phyloP scores from a whole-genome alignment of 139 green algal genomes.

The Coccomyxa sp. region DNA sequence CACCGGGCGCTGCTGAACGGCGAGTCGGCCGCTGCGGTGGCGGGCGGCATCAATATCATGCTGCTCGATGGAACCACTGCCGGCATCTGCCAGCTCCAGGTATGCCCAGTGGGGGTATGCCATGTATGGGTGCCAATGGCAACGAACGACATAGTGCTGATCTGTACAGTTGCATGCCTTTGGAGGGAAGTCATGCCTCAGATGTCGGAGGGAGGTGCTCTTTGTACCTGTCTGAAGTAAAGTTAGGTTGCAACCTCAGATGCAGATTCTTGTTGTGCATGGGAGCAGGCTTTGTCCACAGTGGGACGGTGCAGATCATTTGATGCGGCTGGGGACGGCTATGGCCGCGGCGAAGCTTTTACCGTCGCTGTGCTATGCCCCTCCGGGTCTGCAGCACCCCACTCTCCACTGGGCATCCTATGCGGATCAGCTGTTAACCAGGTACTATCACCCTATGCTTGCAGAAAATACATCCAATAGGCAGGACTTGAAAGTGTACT shows the following conservation, averaged over 20 bases:
- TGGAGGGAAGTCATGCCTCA: background rate
- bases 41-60: constrained; percentile 34
- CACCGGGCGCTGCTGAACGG: constrained; percentile 9
- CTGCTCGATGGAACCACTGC: constrained; percentile 22
- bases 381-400: background rate
- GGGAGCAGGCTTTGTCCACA: constrained; percentile 27
- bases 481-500: too few relatives aligned
- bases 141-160: background rate
- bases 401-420: constrained; percentile 24
- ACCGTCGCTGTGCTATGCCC: background rate
- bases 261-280: background rate
- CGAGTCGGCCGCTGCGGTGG: constrained; percentile 11
- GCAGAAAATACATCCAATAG: too few relatives aligned
- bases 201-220: too few relatives aligned
- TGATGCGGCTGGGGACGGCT: constrained; percentile 73
- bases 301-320: constrained; percentile 64
- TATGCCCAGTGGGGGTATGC: background rate
- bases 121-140: background rate
- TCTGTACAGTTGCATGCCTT: background rate
- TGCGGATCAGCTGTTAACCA: constrained; percentile 74
- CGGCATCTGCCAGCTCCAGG: constrained; percentile 32
- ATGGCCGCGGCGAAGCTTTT: constrained; percentile 50
- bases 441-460: background rate
- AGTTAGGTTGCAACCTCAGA: background rate
- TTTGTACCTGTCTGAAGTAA: background rate